These are phyloP conservation scores for Kodamaea leandrae DNA, from an alignment of 805 yeast species.

Conservation along the genomic window DNA sequence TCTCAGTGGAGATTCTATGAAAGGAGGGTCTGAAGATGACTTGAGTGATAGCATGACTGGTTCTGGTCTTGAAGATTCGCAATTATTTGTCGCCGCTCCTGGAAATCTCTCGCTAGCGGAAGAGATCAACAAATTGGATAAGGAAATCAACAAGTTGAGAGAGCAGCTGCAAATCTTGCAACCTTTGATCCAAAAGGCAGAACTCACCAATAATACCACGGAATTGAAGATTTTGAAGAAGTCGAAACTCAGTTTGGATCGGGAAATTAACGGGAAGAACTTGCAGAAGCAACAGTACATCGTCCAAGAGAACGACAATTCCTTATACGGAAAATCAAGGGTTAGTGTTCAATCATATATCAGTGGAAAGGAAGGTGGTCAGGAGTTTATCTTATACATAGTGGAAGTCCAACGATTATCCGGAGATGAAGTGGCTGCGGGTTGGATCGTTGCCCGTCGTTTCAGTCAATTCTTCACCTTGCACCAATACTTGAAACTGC, in stretches of 20 bases:
- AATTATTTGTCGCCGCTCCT: conserved; percentile 60
- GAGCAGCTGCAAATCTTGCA: conserved; percentile 64
- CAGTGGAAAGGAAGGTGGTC: conserved; percentile 54
- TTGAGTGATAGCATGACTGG: conserved; percentile 4
- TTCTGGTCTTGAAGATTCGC: conserved; percentile 18
- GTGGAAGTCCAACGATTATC: conserved; percentile 65
- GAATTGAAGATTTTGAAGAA: conserved; percentile 67
- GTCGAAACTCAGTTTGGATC: conserved; percentile 61
- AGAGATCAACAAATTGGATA: conserved; percentile 57
- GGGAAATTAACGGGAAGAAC: conserved; percentile 74
- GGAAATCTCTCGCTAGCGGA: conserved; percentile 65
- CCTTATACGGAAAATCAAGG: conserved; percentile 64
- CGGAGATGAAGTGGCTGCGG: conserved; percentile 52
- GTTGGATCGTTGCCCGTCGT: conserved; percentile 90
- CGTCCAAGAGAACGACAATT: conserved; percentile 79
- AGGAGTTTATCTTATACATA: conserved; percentile 66
- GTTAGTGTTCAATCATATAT: conserved; percentile 54
- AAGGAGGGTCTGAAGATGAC: conserved; percentile 12
- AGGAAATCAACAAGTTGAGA: conserved; percentile 55
- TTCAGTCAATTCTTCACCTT: conserved; percentile 79
- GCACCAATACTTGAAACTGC: conserved; percentile 57
- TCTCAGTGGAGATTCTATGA: conserved; percentile 19
- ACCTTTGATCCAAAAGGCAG: conserved; percentile 76
- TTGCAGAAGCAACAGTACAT: conserved; percentile 75
- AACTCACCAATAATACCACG: conserved; percentile 69